Percentiles rank a stretch among this genome's conserved stretches.
phyloP scores from a whole-genome alignment of 2,329 filamentous ascomycete species.

The Phialophora macrospora region DNA sequence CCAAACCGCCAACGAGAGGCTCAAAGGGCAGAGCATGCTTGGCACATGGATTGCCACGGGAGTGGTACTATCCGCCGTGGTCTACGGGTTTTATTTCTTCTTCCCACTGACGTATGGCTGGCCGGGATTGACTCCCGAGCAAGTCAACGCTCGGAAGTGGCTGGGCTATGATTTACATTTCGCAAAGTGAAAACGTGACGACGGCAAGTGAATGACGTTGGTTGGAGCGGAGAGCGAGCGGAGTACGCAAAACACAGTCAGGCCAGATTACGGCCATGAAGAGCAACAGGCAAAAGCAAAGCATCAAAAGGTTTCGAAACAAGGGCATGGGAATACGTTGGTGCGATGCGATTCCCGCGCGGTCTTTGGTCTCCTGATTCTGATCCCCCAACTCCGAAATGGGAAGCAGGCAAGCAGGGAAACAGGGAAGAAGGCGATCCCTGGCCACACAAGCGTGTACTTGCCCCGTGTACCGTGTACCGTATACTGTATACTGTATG shows the following conservation, averaged over 20 bases:
- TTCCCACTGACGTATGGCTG: slow-evolving; percentile 93
- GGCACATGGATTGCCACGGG: slow-evolving; percentile 77
- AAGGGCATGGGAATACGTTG: background rate
- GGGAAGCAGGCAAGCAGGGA: background rate
- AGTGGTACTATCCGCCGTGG: slow-evolving; percentile 69
- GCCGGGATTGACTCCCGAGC: slow-evolving; percentile 77
- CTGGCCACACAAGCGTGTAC: background rate
- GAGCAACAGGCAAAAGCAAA: background rate
- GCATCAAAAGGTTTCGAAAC: background rate
- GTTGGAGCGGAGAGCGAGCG: background rate
- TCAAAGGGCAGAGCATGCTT: slow-evolving; percentile 76
- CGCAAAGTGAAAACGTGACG: slow-evolving; percentile 72
- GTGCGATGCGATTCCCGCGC: background rate
- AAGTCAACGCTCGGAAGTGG: slow-evolving; percentile 85
- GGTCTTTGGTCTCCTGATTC: background rate
- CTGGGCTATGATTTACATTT: slow-evolving; percentile 97
- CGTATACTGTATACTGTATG: background rate
- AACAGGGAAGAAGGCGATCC: background rate
- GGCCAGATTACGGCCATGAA: background rate
- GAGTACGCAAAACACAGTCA: background rate
- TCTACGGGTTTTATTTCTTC: slow-evolving; percentile 90
- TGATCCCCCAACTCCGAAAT: background rate
- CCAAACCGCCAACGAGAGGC: slow-evolving; percentile 78
- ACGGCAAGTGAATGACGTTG: background rate
- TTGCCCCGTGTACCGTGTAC: background rate